A percentile compares a stretch with the other conserved stretches of the same genome.
Evolutionary conservation across 768 basidiomycete species (phyloP).

Genomic region (Podaxis carcinomalis): DNA sequence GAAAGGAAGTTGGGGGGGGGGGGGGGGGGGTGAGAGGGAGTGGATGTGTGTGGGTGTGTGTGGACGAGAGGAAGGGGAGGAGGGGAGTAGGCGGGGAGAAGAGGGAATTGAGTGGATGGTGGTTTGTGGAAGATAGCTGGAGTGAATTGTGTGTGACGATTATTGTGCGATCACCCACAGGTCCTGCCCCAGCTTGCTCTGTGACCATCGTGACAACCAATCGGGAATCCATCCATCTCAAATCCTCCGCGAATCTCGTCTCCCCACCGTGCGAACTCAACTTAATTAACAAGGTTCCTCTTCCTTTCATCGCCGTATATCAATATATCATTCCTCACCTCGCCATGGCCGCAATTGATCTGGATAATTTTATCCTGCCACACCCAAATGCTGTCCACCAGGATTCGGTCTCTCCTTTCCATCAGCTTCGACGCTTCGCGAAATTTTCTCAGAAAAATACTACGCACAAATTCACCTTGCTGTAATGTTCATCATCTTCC

Average conservation of each 20-base stretch:
- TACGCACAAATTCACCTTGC: background rate
- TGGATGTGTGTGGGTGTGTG: background rate
- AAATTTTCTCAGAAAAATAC: background rate
- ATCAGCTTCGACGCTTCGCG: background rate
- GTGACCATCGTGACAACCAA: background rate
- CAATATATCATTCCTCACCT: no score
- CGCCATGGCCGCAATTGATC: no score
- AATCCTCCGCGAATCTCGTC: constrained; percentile 9
- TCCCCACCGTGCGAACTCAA: background rate
- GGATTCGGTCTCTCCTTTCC: background rate
- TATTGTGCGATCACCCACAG: constrained; percentile 7
- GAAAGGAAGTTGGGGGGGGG: no score
- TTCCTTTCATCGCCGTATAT: background rate
- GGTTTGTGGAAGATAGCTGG: constrained; percentile 13
- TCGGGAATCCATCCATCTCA: constrained; percentile 4
- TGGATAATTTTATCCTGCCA: background rate
- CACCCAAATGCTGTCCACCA: background rate
- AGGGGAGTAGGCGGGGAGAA: background rate
- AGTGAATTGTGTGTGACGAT: constrained; percentile 18
- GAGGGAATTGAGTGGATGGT: constrained; percentile 16
- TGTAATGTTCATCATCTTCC: background rate
- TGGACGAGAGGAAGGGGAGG: background rate
- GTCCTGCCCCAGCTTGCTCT: background rate
- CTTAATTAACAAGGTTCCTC: background rate
- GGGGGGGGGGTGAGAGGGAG: background rate